A percentile compares a stretch with the other conserved stretches of the same genome.
phyloP scores from a whole-genome alignment of 805 yeast species.

The Millerozyma miso region DNA sequence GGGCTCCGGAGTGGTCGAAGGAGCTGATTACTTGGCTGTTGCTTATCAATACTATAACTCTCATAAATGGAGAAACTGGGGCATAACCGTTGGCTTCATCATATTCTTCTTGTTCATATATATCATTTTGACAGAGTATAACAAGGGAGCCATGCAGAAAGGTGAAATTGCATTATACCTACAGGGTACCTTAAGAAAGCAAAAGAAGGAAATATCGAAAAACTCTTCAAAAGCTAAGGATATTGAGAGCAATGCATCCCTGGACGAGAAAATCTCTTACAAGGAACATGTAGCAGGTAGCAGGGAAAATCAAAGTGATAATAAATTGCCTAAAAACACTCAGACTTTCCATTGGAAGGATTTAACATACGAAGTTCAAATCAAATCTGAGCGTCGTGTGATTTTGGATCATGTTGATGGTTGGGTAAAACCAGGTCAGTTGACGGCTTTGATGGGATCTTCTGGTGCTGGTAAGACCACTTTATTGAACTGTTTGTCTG shows the following conservation, averaged over 20 bases:
- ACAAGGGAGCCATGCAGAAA: constrained; percentile 43
- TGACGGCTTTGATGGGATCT: constrained; percentile 81
- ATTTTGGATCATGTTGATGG: constrained; percentile 48
- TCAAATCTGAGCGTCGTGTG: constrained; percentile 32
- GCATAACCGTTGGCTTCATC: constrained; percentile 54
- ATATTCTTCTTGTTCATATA: constrained; percentile 37
- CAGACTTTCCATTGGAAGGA: constrained; percentile 35
- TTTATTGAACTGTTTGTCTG: constrained; percentile 65
- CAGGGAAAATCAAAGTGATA: constrained; percentile 18
- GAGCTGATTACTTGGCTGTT: constrained; percentile 50
- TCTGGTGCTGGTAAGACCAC: constrained; percentile 89
- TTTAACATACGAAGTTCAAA: constrained; percentile 33
- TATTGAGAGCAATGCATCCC: constrained; percentile 14
- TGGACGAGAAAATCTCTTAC: constrained; percentile 22
- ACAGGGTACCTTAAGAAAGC: constrained; percentile 26
- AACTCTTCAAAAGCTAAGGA: constrained; percentile 11
- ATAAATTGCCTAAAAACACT: constrained; percentile 7
- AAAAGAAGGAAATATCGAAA: constrained; percentile 18
- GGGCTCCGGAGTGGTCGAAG: constrained; percentile 52
- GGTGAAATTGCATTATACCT: constrained; percentile 35
- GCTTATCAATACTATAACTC: constrained; percentile 48
- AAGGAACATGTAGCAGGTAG: constrained; percentile 26
- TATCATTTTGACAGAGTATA: constrained; percentile 31
- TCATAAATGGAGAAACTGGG: constrained; percentile 81
- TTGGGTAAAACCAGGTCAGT: constrained; percentile 75